Base-by-base conservation (phyloP, 139 green algal species). In the Volvox reticuliferus region DNA sequence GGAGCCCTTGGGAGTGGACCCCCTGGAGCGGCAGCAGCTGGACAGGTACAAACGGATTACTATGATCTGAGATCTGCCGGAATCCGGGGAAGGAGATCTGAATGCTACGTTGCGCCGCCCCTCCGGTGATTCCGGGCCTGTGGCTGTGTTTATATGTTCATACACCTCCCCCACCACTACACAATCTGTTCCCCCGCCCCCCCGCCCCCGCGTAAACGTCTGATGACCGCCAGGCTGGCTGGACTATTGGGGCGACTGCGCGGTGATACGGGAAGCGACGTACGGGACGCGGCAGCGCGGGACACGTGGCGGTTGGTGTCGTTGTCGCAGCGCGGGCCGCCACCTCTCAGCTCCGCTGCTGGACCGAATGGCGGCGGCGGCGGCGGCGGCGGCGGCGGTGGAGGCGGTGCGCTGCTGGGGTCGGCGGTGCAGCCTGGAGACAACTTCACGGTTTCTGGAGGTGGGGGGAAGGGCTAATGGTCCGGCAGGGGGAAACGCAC, bases 21-120 rank as follows among this genome's bases (percentile, higher is more conserved):
- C 88, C 22, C 36, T 67, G n/a, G 93, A 94, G 35, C 69, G 86
- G 44, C 90, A 92, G 91, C 90, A 93, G 92, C 69, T 94, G 67
- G 93, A 93, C 28, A 61, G 90, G 69, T 73, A 55, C 44, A 9
- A 55, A 55, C 44, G 9, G 44, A 55, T 5, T 14, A 14, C 44
- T 55, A 5, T 55, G 44, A 55, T 55, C 44, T 55, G 9, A 55
- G 44, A 55, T 55, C 44, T 55, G 44, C 44, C 44, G 44, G 44
- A 55, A 55, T 55, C 9, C 5, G 44, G 44, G 44, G 5, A 55
- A 55, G 44, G 5, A 55, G 44, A 9, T 55, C 5, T 55, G 44
- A n/a, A 5, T 55, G 44, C 44, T 14, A 55, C 44, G 5, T 55
- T 9, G 44, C 44, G 5, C 44, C 44, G 9, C 44, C 44, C n/a